Evolutionary conservation across 495 filamentous ascomycete genomes (phyloP).

Genomic region (Annulohypoxylon bovei): DNA sequence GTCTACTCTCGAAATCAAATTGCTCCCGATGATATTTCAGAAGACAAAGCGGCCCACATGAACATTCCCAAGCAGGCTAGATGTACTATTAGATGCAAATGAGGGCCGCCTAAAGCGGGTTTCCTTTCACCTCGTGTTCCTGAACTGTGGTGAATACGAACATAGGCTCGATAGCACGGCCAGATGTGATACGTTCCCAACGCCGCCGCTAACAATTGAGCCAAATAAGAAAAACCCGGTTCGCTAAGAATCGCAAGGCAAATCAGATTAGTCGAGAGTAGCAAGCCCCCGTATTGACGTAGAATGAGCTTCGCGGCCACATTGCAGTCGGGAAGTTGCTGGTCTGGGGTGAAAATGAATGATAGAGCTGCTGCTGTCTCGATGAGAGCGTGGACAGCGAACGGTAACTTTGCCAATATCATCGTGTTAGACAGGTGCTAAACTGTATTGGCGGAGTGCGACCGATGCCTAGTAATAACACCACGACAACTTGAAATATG

Average conservation of each 20-base stretch:
- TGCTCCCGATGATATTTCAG: background rate
- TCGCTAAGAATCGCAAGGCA: constrained; percentile 38
- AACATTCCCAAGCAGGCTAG: constrained; percentile 26
- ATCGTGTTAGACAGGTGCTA: constrained; percentile 9
- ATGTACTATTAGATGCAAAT: constrained; percentile 27
- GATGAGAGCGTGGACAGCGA: constrained; percentile 38
- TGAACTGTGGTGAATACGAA: constrained; percentile 17
- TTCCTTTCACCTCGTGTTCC: background rate
- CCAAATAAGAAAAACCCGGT: constrained; percentile 27
- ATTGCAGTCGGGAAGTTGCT: constrained; percentile 46
- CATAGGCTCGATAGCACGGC: constrained; percentile 50
- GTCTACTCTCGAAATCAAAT: background rate
- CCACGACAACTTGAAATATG: background rate
- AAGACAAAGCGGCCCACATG: constrained; percentile 8
- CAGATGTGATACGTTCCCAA: constrained; percentile 54
- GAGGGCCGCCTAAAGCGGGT: constrained; percentile 25
- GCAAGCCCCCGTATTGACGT: constrained; percentile 51
- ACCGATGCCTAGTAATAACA: background rate
- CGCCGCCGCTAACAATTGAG: constrained; percentile 37
- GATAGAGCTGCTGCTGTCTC: constrained; percentile 44
- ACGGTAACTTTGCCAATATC: constrained; percentile 36
- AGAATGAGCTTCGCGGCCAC: constrained; percentile 50
- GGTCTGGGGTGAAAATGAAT: constrained; percentile 44
- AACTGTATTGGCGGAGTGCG: background rate
- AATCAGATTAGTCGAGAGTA: constrained; percentile 50